Evolutionary conservation across 2,329 filamentous ascomycete species (phyloP).

Genomic region (Diaporthe citrichinensis): DNA sequence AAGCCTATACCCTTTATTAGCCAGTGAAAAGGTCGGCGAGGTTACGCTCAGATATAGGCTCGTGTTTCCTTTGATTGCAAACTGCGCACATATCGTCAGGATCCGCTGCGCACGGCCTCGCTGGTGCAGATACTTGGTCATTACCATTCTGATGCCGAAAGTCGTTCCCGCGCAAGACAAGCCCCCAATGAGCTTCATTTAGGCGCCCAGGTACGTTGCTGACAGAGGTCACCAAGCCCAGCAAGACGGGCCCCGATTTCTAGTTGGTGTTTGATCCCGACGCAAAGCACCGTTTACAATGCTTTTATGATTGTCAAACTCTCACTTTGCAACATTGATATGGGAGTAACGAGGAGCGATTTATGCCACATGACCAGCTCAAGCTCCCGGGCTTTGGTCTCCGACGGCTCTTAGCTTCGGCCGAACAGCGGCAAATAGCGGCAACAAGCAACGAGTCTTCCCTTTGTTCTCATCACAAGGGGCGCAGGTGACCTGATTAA

Average conservation of each 20-base stretch:
- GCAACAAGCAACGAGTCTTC: not conserved
- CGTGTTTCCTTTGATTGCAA: not conserved
- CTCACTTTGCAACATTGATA: not conserved
- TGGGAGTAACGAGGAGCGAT: not conserved
- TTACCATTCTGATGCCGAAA: too few relatives aligned
- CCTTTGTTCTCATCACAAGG: not conserved
- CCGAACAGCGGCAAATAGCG: not conserved
- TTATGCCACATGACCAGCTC: not conserved
- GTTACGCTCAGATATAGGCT: not conserved
- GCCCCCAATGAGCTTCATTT: too few relatives aligned
- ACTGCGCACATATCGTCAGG: too few relatives aligned
- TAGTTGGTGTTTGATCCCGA: not conserved
- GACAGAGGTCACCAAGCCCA: not conserved
- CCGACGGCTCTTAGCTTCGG: not conserved
- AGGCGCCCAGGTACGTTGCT: too few relatives aligned
- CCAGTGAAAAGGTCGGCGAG: too few relatives aligned
- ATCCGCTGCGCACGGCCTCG: not conserved
- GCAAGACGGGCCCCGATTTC: not conserved
- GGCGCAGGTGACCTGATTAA: not conserved
- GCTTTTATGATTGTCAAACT: not conserved
- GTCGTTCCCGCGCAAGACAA: too few relatives aligned
- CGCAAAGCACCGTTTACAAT: not conserved
- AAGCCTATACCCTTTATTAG: not conserved
- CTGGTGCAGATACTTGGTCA: too few relatives aligned
- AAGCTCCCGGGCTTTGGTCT: not conserved